Percentiles rank a stretch among this genome's conserved stretches.
Evolutionary conservation across 2,329 filamentous ascomycete genomes (phyloP).

Genomic region (Leptographium lundbergii): DNA sequence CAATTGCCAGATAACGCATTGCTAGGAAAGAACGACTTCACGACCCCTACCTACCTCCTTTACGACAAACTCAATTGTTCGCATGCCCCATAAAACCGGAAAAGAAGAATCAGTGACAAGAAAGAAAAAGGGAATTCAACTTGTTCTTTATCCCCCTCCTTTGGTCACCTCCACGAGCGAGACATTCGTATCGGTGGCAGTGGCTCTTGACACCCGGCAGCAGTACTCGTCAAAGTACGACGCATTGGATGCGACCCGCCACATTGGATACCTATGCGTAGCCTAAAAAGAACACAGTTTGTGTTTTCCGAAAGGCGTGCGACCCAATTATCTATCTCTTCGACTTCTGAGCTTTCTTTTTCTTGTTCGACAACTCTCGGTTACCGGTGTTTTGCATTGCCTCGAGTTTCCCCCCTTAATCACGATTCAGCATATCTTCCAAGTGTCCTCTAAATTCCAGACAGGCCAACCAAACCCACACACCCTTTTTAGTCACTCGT

Average conservation of each 20-base stretch:
- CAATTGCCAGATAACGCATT: background rate
- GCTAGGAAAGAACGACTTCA: background rate
- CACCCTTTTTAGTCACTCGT: background rate
- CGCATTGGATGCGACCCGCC: background rate
- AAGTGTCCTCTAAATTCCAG: background rate
- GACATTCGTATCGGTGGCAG: background rate
- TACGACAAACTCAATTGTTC: background rate
- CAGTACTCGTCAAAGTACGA: no score
- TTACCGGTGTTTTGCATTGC: background rate
- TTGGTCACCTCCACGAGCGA: background rate
- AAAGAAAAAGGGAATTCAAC: background rate
- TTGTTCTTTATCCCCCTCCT: background rate
- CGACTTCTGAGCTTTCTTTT: background rate
- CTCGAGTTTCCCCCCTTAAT: background rate
- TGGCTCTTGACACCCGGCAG: background rate
- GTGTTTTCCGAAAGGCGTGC: background rate
- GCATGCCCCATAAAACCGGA: background rate
- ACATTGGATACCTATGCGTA: background rate
- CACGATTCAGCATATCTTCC: background rate
- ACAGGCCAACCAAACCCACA: background rate
- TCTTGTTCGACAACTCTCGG: background rate
- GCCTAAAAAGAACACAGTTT: background rate
- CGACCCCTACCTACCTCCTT: background rate
- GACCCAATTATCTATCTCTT: background rate
- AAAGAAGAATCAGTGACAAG: background rate